Base-by-base conservation (phyloP, 192 early-diverging fungal genomes). In the Phlyctochytrium bullatum region DNA sequence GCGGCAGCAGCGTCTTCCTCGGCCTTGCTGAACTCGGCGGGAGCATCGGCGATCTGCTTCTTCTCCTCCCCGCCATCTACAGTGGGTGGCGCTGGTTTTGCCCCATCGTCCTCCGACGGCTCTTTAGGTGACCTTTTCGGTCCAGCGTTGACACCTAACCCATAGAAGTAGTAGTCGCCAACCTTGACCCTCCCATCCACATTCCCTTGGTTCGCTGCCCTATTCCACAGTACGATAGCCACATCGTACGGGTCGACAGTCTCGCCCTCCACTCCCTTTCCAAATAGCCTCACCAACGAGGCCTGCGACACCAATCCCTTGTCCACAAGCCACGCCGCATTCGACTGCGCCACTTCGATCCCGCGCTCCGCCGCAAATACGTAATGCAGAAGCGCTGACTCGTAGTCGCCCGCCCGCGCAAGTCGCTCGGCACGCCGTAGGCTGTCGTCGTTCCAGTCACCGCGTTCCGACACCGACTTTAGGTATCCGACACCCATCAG, bases 131-230 rank as follows among this genome's bases (percentile, higher is more conserved):
- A 64, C 47, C 70, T 50, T 34, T 69, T 34, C 29, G 52, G 4
- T 36, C 52, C 34, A 57, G 2, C 16, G 36, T 50, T 64, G 10
- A 81, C 81, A 36, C 93, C 93, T 52, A 90, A 82, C 0, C 97
- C 97, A 59, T 91, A 79, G 67, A 82, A 97, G 67, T 93, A 94
- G 75, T 94, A 91, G 73, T 97, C 97, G 14, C 95, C 97, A 76
- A 93, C 90, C 65, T 94, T 93, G 23, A 95, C 88, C 16, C 93
- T 80, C 34, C 94, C 90, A 67, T 97, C 93, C 0, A 89, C 81
- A 79, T 94, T 92, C 36, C 88, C 86, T 63, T 96, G 94, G 66
- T 95, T 97, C 4, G 95, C 95, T 0, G 97, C 93, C 6, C 97
- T 86, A 36, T 90, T 94, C 94, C 94, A 98, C 67, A 95, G 89